Conservation (phyloP, 2,329 filamentous ascomycete species). For the Thielaviopsis punctulata region DNA sequence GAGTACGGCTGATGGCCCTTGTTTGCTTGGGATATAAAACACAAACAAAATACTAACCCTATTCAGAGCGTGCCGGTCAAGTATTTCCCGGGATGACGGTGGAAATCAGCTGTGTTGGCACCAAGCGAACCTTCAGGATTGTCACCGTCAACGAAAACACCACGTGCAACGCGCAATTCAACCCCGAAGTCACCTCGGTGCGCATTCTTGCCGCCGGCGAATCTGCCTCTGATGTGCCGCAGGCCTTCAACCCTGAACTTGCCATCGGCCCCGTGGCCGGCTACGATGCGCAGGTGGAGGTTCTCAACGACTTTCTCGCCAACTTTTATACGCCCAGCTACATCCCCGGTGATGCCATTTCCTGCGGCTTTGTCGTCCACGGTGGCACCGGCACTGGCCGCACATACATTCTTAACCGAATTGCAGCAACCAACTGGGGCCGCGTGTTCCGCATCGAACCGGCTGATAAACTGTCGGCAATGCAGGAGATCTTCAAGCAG, state of each 20-base stretch:
- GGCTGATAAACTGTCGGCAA: constrained; percentile 36
- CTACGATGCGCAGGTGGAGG: constrained; percentile 42
- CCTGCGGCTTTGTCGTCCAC: constrained; percentile 53
- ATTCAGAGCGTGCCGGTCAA: constrained; percentile 42
- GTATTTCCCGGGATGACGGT: constrained; percentile 55
- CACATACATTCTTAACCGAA: constrained; percentile 49
- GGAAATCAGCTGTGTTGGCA: constrained; percentile 31
- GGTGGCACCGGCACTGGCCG: constrained; percentile 79
- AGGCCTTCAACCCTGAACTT: constrained; percentile 9
- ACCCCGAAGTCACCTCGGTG: constrained; percentile 21
- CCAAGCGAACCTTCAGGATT: constrained; percentile 15
- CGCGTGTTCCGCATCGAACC: constrained; percentile 45
- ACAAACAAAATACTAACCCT: neutral
- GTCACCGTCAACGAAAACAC: constrained; percentile 9
- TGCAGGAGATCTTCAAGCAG: constrained; percentile 53
- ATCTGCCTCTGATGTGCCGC: constrained; percentile 12
- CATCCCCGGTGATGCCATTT: constrained; percentile 19
- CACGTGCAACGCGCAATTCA: constrained; percentile 19
- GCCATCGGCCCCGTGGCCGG: constrained; percentile 42
- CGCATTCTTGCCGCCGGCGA: constrained; percentile 22
- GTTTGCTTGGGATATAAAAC: neutral
- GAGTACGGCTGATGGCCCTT: constrained; percentile 8
- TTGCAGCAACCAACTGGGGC: constrained; percentile 54
- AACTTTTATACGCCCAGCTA: constrained; percentile 30
- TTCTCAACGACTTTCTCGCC: constrained; percentile 49